Evolutionary conservation across 73 alveolate genomes (phyloP), one percentile per base, ranked within the genome.

Genomic region (Durusdinium trenchii): DNA sequence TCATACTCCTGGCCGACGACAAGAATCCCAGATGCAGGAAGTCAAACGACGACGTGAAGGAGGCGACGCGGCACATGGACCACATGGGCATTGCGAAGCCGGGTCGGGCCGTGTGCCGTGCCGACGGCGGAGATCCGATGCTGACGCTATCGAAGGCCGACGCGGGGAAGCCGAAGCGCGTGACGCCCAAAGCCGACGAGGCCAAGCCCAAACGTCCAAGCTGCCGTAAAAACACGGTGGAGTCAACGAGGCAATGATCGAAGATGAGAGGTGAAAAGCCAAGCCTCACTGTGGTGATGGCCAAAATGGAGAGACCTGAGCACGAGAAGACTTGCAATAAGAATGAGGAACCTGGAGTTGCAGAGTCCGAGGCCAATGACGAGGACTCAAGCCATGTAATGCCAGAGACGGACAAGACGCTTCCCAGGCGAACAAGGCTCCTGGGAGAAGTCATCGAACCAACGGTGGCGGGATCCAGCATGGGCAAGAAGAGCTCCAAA

Each of bases 351-450:
- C 51, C 98, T 45, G 38, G 45, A n/a, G 38, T 40, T 20, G 51
- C 47, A 79, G 6, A 57, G 43, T 94, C 99, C 40, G 84, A 40
- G 2, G 67, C 99, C 30, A 57, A 46, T 94, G 75, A 16, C 3
- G 20, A 40, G 20, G 47, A 42, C 36, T 78, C 98, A 36, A 52
- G 98, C 23, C 98, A 48, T 0, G 89, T 78, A 45, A 91, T 50
- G 35, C 98, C 98, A 48, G n/a, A 91, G 78, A 69, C 62, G 75
- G 26, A 78, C n/a, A 47, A 54, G 42, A 47, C 30, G 45, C 50
- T 54, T 42, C 98, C 98, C n/a, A n/a, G 76, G 36, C 45, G 87
- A 52, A 50, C 57, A 52, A 71, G 76, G 61, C 90, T 48, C 12
- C 45, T 87, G 78, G 50, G 14, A n/a, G 60, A 43, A 35, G 52